Base-by-base conservation (phyloP, 768 basidiomycete genomes). In the Lactarius akahatsu region DNA sequence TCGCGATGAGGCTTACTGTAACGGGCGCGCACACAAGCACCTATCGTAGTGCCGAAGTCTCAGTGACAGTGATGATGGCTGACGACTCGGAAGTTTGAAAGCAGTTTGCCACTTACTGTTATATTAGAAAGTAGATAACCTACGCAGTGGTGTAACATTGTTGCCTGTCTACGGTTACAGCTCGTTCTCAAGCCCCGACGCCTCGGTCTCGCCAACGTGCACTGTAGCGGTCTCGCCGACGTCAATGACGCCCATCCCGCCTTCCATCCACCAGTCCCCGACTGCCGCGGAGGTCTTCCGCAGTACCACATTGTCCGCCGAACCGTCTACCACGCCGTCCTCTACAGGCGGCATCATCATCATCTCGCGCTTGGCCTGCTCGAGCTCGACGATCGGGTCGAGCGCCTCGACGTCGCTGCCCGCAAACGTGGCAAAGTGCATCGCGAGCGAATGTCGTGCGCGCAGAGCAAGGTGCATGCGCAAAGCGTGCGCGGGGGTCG, bases 341-440 rank as follows among this genome's bases (percentile, higher is more conserved):
- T 40, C 47, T 60, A 28, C 28, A 7, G 38, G 26, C 3, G 16
- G 4, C 15, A 15, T 6, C 38, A 28, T 2, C 26, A 26, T 6
- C 23, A 78, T 66, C 65, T 77, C 74, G 59, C 77, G 74, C 18
- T 79, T 71, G 1, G 79, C 77, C 68, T 78, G 76, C 23, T 69
- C 66, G 18, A 80, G 69, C 65, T 77, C 74, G 54, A 77, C 73
- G 5, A 80, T 69, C 2, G 78, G 77, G 69, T 81, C 79, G 43
- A 77, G 64, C 66, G 78, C 78, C 66, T 82, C 80, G 32, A 73
- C 72, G 50, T 80, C 78, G 59, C 74, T 73, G 0, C 81, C 81
- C 43, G 77, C 77, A 66, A 81, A 81, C 18, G 80, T 82, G 32
- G 76, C 80, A 64, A 81, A 81, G 67, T 81, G 81, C 74, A 81